Conservation (phyloP, 164 flowering plant genomes). For the Tinospora cordifolia region DNA sequence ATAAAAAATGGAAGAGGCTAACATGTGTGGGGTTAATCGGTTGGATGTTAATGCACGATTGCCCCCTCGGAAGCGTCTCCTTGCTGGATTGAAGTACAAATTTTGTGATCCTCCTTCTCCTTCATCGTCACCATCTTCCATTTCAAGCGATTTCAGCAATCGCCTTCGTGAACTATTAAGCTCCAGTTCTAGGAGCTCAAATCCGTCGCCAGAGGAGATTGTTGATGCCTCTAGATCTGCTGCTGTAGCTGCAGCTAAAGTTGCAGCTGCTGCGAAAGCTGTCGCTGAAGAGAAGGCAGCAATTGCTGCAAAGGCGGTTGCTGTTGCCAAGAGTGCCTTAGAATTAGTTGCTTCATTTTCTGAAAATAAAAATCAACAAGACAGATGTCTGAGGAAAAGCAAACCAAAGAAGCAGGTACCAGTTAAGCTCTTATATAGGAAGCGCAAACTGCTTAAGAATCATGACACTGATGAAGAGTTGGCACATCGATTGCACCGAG, state of each 20-base stretch:
- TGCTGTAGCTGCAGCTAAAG: conserved; percentile 51
- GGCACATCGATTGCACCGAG: conserved; percentile 67
- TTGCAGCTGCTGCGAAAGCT: conserved; percentile 70
- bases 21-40: conserved; percentile 43
- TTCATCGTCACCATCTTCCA: conserved; percentile 22
- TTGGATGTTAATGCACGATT: conserved; percentile 64
- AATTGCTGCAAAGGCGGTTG: conserved; percentile 63
- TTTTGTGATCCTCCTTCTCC: conserved; percentile 27
- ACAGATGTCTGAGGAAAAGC: conserved; percentile 35
- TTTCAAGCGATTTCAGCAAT: conserved; percentile 28
- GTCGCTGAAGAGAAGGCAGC: conserved; percentile 81
- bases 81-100: conserved; percentile 78
- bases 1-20: conserved; percentile 33
- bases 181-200: conserved; percentile 25
- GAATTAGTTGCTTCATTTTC: conserved; percentile 54
- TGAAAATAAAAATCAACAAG: conserved; percentile 31
- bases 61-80: conserved; percentile 87
- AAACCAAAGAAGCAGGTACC: conserved; percentile 76
- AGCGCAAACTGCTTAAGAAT: conserved; percentile 31
- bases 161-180: conserved; percentile 37
- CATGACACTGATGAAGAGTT: conserved; percentile 60
- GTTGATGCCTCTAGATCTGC: conserved; percentile 60
- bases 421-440: conserved; percentile 58
- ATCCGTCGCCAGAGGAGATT: conserved; percentile 53
- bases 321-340: conserved; percentile 78